Conservation (phyloP, 2,329 filamentous ascomycete species). For the Beauveria pseudobassiana region DNA sequence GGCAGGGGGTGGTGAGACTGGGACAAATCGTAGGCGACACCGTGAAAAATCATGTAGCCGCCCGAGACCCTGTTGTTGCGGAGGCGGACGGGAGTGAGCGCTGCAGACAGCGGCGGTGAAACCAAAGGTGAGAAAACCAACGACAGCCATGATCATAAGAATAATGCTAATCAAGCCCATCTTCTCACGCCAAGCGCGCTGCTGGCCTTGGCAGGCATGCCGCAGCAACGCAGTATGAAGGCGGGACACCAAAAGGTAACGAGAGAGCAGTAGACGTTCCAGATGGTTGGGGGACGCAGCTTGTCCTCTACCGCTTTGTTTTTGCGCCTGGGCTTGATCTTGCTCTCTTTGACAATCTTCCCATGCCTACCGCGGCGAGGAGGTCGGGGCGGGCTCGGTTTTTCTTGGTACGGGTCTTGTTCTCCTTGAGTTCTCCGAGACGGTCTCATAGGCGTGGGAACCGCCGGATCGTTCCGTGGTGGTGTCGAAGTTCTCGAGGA, state of each 20-base stretch:
- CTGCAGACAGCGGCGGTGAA: conserved; percentile 88
- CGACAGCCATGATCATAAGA: conserved; percentile 73
- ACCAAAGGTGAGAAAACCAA: conserved; percentile 94
- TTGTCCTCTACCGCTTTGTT: conserved; percentile 51
- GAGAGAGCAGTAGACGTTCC: conserved; percentile 92
- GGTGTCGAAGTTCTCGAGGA: conserved; percentile 69
- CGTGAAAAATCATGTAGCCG: conserved; percentile 96
- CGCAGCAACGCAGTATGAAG: conserved; percentile 76
- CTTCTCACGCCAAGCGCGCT: conserved; percentile 94
- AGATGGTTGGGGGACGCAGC: conserved; percentile 73
- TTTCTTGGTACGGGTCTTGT: conserved; percentile 20
- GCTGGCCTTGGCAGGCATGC: conserved; percentile 80
- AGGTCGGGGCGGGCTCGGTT: conserved; percentile 22
- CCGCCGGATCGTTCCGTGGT: conserved; percentile 46
- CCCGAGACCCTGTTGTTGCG: conserved; percentile 71
- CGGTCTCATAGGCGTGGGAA: conserved; percentile 37
- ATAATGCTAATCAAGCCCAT: conserved; percentile 96
- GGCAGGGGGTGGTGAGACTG: conserved; percentile 72
- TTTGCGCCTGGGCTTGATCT: conserved; percentile 40
- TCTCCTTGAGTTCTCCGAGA: conserved; percentile 35
- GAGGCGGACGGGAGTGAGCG: conserved; percentile 60
- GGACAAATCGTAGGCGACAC: conserved; percentile 77
- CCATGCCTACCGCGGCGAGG: conserved; percentile 40
- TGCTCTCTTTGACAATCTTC: conserved; percentile 55
- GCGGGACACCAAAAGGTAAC: conserved; percentile 93